Evolutionary conservation across 164 flowering plant genomes (phyloP).

Genomic region (Macadamia tetraphylla): DNA sequence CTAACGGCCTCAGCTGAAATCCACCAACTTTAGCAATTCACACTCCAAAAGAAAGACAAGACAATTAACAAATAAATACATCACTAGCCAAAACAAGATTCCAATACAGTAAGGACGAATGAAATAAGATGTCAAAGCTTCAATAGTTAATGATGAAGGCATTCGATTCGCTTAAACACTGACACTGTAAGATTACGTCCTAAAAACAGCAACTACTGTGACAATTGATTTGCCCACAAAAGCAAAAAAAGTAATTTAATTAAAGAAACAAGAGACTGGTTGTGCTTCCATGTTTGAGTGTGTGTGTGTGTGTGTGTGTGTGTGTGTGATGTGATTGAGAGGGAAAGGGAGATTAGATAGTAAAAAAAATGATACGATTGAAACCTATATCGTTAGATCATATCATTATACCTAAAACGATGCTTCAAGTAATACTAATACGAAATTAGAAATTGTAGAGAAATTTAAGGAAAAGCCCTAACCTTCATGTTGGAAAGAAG

Average conservation of each 20-base stretch:
- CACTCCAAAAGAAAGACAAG: constrained; percentile 6
- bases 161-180: constrained; percentile 7
- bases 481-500: constrained; percentile 58
- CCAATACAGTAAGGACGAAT: not conserved
- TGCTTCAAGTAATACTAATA: not conserved
- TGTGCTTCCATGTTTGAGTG: not conserved
- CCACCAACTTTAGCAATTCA: constrained; percentile 12
- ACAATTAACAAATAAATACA: not conserved
- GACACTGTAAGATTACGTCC: not conserved
- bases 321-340: not conserved
- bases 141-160: constrained; percentile 23
- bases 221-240: not conserved
- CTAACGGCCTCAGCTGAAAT: constrained; percentile 21
- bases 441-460: not conserved
- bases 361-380: not conserved
- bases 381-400: not conserved
- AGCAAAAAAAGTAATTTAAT: not conserved
- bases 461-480: not conserved
- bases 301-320: no score
- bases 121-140: not conserved
- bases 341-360: not conserved
- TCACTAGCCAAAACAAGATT: not conserved
- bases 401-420: not conserved
- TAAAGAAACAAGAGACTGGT: not conserved
- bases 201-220: not conserved